Conservation (phyloP, 202 grass and related monocot genomes). For the Sporobolus alterniflorus region DNA sequence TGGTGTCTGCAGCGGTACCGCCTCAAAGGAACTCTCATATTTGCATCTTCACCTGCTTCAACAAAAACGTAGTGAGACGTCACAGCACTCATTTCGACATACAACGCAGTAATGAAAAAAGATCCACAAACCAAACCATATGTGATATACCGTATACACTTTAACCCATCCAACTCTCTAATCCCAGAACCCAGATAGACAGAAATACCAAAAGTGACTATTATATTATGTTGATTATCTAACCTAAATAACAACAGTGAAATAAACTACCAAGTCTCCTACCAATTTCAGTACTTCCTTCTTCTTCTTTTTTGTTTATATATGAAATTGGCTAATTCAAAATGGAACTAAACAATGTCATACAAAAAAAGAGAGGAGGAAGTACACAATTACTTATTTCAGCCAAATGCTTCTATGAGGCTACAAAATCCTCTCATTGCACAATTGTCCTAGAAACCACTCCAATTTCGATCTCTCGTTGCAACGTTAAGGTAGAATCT, state of each 20-base stretch:
- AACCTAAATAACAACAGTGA: background rate
- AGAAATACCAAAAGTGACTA: background rate
- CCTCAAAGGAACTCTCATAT: conserved; percentile 47
- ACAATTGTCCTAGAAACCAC: background rate
- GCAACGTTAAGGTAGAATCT: conserved; percentile 10
- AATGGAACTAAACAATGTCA: background rate
- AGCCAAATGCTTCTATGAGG: background rate
- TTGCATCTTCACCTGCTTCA: conserved; percentile 51
- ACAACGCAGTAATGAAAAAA: conserved; percentile 7
- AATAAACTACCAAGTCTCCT: background rate
- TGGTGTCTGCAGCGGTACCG: conserved; percentile 31
- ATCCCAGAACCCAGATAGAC: background rate
- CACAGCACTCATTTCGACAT: background rate
- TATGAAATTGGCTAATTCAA: background rate
- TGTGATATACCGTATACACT: background rate
- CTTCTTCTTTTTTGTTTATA: background rate
- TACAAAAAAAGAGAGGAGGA: background rate
- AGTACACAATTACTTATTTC: background rate
- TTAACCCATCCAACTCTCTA: background rate
- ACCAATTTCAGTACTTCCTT: background rate
- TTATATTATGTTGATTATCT: background rate
- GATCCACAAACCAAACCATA: background rate
- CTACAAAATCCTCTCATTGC: background rate
- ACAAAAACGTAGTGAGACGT: conserved; percentile 29
- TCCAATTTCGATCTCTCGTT: background rate